Evolutionary conservation across 345 rosid genomes (phyloP).

Genomic region (Luvunga scandens): DNA sequence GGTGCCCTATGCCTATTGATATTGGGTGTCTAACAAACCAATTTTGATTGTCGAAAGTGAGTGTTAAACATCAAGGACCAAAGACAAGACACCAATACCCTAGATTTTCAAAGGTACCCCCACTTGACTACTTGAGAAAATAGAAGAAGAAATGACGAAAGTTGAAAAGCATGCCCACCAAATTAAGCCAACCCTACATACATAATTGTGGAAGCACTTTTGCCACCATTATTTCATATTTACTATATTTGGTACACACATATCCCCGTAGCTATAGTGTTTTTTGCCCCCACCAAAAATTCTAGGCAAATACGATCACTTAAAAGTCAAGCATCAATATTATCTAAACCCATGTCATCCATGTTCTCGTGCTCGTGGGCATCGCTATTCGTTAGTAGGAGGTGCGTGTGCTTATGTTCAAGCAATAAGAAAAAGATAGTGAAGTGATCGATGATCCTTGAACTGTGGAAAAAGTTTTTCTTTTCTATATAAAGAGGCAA

Average conservation of each 20-base stretch:
- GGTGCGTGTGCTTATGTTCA: slow-evolving; percentile 25
- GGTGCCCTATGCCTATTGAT: not conserved
- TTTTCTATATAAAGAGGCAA: slow-evolving; percentile 42
- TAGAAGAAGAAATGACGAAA: not conserved
- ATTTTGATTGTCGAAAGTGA: slow-evolving; percentile 13
- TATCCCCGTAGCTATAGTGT: not conserved
- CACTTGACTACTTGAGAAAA: slow-evolving; percentile 14
- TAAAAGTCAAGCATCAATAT: slow-evolving; percentile 23
- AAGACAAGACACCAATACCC: slow-evolving; percentile 37
- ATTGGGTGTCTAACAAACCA: slow-evolving; percentile 1
- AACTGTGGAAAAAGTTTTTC: slow-evolving; percentile 49
- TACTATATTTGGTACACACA: slow-evolving; percentile 23
- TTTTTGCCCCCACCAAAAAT: slow-evolving; percentile 22
- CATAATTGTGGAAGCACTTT: slow-evolving; percentile 18
- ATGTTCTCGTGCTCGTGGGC: slow-evolving; percentile 14
- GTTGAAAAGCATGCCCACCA: slow-evolving; percentile 10
- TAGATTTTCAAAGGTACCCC: slow-evolving; percentile 18
- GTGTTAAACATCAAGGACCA: slow-evolving; percentile 11
- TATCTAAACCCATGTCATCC: slow-evolving; percentile 10
- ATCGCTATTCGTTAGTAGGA: slow-evolving; percentile 26
- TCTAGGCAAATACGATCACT: not conserved
- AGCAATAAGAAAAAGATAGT: not conserved
- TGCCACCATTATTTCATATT: slow-evolving; percentile 6
- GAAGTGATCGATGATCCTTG: slow-evolving; percentile 21
- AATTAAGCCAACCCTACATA: not conserved